phyloP scores from a whole-genome alignment of 805 yeast genomes.

The Starmerella khaoyaiensis region DNA sequence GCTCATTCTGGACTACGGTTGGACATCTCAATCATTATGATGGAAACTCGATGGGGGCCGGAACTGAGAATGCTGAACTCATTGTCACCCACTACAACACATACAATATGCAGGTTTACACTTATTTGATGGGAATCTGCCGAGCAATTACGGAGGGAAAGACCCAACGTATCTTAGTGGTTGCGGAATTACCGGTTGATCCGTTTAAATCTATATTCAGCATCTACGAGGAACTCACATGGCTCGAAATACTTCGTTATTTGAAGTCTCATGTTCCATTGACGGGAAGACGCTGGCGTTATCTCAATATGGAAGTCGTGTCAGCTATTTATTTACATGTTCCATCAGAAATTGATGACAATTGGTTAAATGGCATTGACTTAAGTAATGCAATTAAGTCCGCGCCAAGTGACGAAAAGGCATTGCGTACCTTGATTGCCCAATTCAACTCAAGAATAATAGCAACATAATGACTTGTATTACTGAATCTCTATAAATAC shows the following conservation, averaged over 20 bases:
- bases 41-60: conserved; percentile 6
- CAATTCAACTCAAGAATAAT: conserved; percentile 40
- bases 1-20: conserved; percentile 2
- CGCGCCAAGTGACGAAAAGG: conserved; percentile 75
- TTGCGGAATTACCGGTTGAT: conserved; percentile 50
- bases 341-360: conserved; percentile 54
- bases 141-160: conserved; percentile 51
- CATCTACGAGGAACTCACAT: conserved; percentile 49
- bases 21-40: background rate
- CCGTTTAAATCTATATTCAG: conserved; percentile 43
- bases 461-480: too few species aligned
- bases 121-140: conserved; percentile 41
- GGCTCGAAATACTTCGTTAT: conserved; percentile 57
- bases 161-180: conserved; percentile 56
- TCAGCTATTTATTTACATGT: conserved; percentile 74
- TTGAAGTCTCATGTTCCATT: conserved; percentile 74
- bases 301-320: conserved; percentile 83
- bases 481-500: too few species aligned
- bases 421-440: conserved; percentile 64
- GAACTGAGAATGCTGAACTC: conserved; percentile 8
- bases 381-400: conserved; percentile 59
- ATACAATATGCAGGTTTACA: conserved; percentile 24
- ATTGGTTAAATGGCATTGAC: conserved; percentile 79
- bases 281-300: conserved; percentile 89
- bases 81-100: conserved; percentile 12